phyloP scores from a whole-genome alignment of 768 basidiomycete genomes.

The Tricholomella constricta region DNA sequence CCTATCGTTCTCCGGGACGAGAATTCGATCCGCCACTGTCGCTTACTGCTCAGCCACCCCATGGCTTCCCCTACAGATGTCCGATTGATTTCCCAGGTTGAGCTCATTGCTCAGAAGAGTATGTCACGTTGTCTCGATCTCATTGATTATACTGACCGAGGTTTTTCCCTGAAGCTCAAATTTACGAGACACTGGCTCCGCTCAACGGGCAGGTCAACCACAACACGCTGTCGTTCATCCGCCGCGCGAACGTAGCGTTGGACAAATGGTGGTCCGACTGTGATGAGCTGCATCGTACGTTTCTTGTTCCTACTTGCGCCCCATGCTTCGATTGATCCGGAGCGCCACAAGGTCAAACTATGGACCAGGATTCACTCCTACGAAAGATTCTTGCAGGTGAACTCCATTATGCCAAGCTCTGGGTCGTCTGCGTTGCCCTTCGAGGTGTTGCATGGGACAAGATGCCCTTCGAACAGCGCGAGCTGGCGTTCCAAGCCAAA shows the following conservation, averaged over 20 bases:
- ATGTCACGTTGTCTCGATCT: constrained; percentile 21
- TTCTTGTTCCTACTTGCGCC: neutral
- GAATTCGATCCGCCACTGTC: constrained; percentile 81
- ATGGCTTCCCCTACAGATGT: constrained; percentile 92
- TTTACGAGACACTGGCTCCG: constrained; percentile 87
- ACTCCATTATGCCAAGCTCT: constrained; percentile 90
- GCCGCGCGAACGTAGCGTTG: constrained; percentile 81
- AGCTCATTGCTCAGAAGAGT: constrained; percentile 93
- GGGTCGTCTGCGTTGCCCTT: constrained; percentile 91
- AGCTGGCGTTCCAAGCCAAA: constrained; percentile 93
- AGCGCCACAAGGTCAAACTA: constrained; percentile 56
- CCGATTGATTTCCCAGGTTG: constrained; percentile 82
- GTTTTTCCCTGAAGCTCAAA: constrained; percentile 63
- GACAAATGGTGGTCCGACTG: constrained; percentile 93
- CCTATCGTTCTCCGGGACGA: constrained; percentile 91
- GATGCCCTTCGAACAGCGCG: constrained; percentile 93
- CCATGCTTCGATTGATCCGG: constrained; percentile 12
- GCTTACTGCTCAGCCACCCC: constrained; percentile 77
- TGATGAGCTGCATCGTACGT: constrained; percentile 78
- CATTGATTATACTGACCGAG: neutral
- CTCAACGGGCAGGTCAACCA: constrained; percentile 86
- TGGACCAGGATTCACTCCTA: constrained; percentile 84
- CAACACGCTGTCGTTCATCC: constrained; percentile 83
- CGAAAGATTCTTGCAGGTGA: constrained; percentile 89
- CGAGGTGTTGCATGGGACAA: constrained; percentile 95